Percentiles rank a stretch among this genome's conserved stretches.
Conservation (phyloP, 306 rosid species). For the Leucaena leucocephala region DNA sequence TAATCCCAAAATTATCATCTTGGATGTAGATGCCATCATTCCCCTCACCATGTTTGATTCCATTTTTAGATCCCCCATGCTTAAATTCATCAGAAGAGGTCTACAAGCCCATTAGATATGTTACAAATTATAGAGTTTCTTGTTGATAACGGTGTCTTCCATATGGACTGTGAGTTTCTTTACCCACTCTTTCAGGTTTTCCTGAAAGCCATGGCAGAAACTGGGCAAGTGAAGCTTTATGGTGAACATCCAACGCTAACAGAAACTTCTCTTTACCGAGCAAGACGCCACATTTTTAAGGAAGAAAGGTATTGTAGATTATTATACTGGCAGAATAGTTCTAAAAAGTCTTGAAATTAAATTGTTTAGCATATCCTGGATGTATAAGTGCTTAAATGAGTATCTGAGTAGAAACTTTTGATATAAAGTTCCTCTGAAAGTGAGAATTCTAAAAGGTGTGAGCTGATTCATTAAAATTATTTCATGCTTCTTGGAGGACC, state of each 20-base stretch:
- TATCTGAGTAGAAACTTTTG: conserved; percentile 12
- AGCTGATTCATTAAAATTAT: conserved; percentile 15
- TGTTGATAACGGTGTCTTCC: conserved; percentile 25
- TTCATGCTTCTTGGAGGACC: not conserved
- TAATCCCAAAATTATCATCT: conserved; percentile 2
- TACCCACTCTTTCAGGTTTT: conserved; percentile 66
- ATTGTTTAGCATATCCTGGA: conserved; percentile 28
- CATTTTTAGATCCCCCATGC: conserved; percentile 7
- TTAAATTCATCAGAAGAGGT: not conserved
- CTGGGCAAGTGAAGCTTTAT: conserved; percentile 83
- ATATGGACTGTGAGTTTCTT: conserved; percentile 22
- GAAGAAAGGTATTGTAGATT: conserved; percentile 75
- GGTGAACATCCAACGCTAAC: conserved; percentile 88
- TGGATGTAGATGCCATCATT: conserved; percentile 9
- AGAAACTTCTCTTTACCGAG: conserved; percentile 91
- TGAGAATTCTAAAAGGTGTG: conserved; percentile 17
- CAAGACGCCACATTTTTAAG: conserved; percentile 90
- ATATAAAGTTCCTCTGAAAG: conserved; percentile 29
- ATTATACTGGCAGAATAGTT: conserved; percentile 17
- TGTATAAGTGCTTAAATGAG: conserved; percentile 6
- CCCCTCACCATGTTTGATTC: conserved; percentile 3
- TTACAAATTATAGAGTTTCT: not conserved
- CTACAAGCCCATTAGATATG: not conserved
- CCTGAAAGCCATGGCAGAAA: conserved; percentile 97
- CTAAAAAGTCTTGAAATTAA: conserved; percentile 29